Evolutionary conservation across 192 early-diverging fungal genomes (phyloP).

Genomic region (Geranomyces variabilis): DNA sequence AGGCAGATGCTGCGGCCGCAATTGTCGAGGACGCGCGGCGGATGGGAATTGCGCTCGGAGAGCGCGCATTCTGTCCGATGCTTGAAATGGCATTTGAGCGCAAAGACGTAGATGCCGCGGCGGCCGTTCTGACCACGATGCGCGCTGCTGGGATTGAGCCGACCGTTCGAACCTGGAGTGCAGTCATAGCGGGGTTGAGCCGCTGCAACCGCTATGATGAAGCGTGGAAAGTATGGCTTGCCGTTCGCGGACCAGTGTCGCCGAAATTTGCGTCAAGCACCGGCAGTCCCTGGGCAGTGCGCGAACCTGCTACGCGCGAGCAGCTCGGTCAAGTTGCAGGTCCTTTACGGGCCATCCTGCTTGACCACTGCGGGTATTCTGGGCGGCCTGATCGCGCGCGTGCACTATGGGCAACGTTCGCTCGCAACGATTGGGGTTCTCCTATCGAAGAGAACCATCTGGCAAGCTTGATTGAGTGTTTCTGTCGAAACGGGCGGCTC

Average conservation of each 20-base stretch:
- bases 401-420: not conserved
- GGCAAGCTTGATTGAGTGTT: constrained; percentile 28
- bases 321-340: not conserved
- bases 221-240: constrained; percentile 19
- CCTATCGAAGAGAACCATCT: constrained; percentile 27
- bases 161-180: constrained; percentile 2
- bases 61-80: constrained; percentile 9
- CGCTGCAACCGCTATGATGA: not conserved
- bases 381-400: constrained; percentile 5
- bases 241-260: not conserved
- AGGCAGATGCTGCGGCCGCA: not conserved
- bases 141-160: constrained; percentile 8
- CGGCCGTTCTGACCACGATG: constrained; percentile 10
- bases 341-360: constrained; percentile 12
- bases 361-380: constrained; percentile 23
- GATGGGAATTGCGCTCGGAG: constrained; percentile 7
- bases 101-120: not conserved
- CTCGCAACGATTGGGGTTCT: not conserved
- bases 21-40: not conserved
- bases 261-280: not conserved
- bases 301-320: not conserved
- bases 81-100: not conserved
- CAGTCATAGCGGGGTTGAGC: not conserved
- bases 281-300: not conserved
- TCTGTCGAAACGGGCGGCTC: not conserved